These are phyloP conservation scores for Trichoderma endophyticum DNA, from an alignment of 2,329 filamentous ascomycete species.

Conservation along the genomic window DNA sequence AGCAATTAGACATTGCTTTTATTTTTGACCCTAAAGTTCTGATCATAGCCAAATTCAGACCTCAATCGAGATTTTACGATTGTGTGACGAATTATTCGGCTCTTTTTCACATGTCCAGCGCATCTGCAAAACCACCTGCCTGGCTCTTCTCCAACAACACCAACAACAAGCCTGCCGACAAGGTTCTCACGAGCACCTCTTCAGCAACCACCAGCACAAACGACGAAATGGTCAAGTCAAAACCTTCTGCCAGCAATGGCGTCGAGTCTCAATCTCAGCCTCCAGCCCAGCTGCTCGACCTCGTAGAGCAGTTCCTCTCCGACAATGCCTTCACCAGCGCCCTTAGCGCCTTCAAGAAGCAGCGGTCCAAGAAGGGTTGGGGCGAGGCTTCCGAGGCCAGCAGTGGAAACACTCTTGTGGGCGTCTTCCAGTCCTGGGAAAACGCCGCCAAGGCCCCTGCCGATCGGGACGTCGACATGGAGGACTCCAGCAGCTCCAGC, in stretches of 20 bases:
- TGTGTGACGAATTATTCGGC: neutral
- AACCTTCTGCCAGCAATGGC: constrained; percentile 25
- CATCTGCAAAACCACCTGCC: constrained; percentile 31
- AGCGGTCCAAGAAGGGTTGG: constrained; percentile 55
- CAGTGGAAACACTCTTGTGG: constrained; percentile 41
- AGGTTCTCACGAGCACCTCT: constrained; percentile 10
- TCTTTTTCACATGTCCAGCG: constrained; percentile 10
- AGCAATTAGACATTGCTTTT: neutral
- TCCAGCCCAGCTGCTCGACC: constrained; percentile 60
- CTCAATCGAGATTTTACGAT: neutral
- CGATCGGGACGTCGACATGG: constrained; percentile 25
- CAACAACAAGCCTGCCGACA: constrained; percentile 19
- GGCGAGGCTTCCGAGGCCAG: constrained; percentile 29
- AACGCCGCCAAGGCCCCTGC: constrained; percentile 23
- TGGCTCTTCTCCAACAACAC: constrained; percentile 46
- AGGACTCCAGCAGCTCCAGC: constrained; percentile 15
- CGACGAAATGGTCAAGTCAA: constrained; percentile 35
- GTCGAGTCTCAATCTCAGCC: constrained; percentile 31
- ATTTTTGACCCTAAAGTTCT: neutral
- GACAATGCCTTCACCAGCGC: constrained; percentile 63
- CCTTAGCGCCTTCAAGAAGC: constrained; percentile 60
- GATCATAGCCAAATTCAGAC: neutral
- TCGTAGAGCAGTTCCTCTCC: constrained; percentile 64
- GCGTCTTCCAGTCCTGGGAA: constrained; percentile 52
- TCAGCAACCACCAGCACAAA: constrained; percentile 22